phyloP scores from a whole-genome alignment of 2,329 filamentous ascomycete genomes.

The Sporothrix mexicana region DNA sequence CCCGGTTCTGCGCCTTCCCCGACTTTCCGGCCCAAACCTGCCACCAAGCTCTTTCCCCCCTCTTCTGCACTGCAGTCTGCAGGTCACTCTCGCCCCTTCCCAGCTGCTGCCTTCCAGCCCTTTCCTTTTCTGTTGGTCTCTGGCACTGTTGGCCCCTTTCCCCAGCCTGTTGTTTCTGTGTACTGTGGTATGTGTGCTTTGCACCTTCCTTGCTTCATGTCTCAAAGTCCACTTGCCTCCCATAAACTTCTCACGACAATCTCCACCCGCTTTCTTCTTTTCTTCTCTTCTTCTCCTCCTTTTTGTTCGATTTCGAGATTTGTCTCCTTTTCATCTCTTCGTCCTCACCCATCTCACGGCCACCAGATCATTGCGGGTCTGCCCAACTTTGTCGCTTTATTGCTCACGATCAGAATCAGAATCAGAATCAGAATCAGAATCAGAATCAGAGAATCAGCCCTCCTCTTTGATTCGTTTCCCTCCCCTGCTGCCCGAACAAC shows the following conservation, averaged over 20 bases:
- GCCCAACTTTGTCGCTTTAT: neutral
- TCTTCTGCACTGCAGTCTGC: no score
- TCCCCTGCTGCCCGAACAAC: conserved; percentile 32
- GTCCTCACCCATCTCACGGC: neutral
- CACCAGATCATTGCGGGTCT: neutral
- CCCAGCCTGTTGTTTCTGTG: neutral
- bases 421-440: neutral
- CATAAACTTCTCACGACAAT: conserved; percentile 25
- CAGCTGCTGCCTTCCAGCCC: conserved; percentile 1
- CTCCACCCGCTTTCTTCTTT: neutral
- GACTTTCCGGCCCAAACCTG: conserved; percentile 24
- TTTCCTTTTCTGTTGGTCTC: neutral
- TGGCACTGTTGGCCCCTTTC: neutral
- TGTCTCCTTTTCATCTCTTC: conserved; percentile 17
- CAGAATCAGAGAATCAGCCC: neutral
- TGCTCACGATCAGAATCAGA: neutral
- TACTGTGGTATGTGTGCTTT: neutral
- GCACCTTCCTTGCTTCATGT: neutral
- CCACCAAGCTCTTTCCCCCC: neutral
- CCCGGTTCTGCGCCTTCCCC: conserved; percentile 27
- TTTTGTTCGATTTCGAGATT: no score
- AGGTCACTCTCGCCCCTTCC: conserved; percentile 17
- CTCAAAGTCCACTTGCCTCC: neutral
- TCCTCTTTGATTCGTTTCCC: neutral
- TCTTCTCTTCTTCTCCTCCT: neutral